phyloP scores from a whole-genome alignment of 768 basidiomycete genomes.

The Rhodocollybia butyracea region DNA sequence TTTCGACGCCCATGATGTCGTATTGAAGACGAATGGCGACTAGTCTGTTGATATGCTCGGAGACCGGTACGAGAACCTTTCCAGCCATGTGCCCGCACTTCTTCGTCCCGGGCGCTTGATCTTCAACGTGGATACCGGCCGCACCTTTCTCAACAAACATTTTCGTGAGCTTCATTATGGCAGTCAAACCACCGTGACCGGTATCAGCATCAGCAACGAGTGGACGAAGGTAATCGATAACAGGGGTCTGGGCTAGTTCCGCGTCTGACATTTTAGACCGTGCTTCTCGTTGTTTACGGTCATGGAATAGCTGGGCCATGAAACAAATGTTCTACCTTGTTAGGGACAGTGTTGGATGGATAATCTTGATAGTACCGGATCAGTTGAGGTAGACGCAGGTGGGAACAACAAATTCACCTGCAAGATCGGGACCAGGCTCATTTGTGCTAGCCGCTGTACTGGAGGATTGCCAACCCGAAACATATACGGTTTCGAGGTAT shows the following conservation, averaged over 20 bases:
- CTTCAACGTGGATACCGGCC: constrained; percentile 96
- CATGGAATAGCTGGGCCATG: constrained; percentile 98
- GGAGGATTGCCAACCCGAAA: constrained; percentile 94
- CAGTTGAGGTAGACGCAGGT: background rate
- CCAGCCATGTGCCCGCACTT: constrained; percentile 95
- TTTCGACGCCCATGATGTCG: constrained; percentile 98
- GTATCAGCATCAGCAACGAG: constrained; percentile 97
- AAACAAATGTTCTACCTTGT: constrained; percentile 99
- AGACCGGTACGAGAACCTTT: constrained; percentile 95
- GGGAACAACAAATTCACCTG: constrained; percentile 49
- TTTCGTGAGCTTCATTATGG: constrained; percentile 97
- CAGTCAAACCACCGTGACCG: constrained; percentile 96
- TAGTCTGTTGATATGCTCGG: constrained; percentile 97
- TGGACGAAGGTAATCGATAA: constrained; percentile 89
- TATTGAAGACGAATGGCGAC: constrained; percentile 96
- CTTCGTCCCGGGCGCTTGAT: constrained; percentile 97
- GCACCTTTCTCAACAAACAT: constrained; percentile 99
- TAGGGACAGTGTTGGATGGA: constrained; percentile 97
- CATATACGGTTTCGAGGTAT: constrained; percentile 97
- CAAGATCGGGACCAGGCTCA: constrained; percentile 98
- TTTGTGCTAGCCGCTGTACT: constrained; percentile 92
- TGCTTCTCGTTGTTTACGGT: constrained; percentile 89
- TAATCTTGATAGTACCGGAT: constrained; percentile 56
- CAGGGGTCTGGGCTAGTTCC: constrained; percentile 66
- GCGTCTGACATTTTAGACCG: constrained; percentile 68